Evolutionary conservation across 1,284 basidiomycete species (phyloP).

Genomic region (Marasmius sp.): DNA sequence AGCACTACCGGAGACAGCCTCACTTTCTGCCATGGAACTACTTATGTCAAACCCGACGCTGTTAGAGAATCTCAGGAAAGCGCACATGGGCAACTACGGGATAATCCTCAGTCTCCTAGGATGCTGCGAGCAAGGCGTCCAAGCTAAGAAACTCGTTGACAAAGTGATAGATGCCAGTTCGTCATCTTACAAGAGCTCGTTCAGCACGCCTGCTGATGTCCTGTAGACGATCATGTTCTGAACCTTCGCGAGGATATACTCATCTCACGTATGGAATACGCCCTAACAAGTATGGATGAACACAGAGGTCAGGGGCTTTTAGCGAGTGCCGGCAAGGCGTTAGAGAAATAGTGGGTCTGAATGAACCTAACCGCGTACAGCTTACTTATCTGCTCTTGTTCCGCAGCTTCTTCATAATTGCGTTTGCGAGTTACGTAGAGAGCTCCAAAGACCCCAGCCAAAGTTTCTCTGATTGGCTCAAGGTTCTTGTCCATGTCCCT

Average conservation of each 20-base stretch:
- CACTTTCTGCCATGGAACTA: slow-evolving; percentile 80
- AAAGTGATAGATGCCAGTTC: slow-evolving; percentile 84
- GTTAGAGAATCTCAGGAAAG: slow-evolving; percentile 83
- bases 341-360: slow-evolving; percentile 76
- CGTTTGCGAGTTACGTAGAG: slow-evolving; percentile 91
- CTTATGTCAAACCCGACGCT: slow-evolving; percentile 79
- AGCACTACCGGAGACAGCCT: slow-evolving; percentile 61
- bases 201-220: background rate
- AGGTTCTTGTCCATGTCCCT: slow-evolving; percentile 44
- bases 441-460: slow-evolving; percentile 65
- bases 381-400: background rate
- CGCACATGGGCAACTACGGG: slow-evolving; percentile 88
- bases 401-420: slow-evolving; percentile 88
- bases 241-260: slow-evolving; percentile 91
- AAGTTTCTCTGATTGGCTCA: slow-evolving; percentile 87
- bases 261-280: slow-evolving; percentile 80
- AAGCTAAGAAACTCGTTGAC: slow-evolving; percentile 86
- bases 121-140: slow-evolving; percentile 80
- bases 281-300: slow-evolving; percentile 77
- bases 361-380: background rate
- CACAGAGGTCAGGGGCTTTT: slow-evolving; percentile 57
- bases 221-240: slow-evolving; percentile 73
- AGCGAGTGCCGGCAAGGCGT: slow-evolving; percentile 63
- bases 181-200: background rate
- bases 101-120: slow-evolving; percentile 88